Evolutionary conservation across 139 green algal species (phyloP).

Genomic region (Chlorella vulgaris): DNA sequence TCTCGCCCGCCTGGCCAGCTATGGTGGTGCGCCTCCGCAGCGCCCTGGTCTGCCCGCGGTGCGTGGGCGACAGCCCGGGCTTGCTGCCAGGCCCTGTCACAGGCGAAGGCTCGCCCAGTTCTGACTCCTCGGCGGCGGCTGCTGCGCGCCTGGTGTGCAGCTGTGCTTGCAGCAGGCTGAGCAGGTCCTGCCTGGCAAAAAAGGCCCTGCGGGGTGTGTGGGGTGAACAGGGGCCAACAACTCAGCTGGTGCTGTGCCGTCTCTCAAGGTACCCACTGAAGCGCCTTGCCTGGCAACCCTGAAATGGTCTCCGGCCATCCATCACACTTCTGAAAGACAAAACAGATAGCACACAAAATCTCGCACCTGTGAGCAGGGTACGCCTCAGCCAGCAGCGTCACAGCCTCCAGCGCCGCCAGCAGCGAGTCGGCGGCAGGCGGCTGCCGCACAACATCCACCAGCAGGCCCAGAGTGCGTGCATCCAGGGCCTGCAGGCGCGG

Average conservation of each 20-base stretch:
- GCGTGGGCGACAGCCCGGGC: background rate
- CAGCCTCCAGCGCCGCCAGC: constrained; percentile 17
- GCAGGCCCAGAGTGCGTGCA: background rate
- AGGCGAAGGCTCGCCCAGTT: background rate
- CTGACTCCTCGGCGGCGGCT: background rate
- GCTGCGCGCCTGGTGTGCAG: background rate
- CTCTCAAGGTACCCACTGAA: too few species aligned
- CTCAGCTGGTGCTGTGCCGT: too few species aligned
- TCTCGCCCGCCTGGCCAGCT: background rate
- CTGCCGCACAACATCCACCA: constrained; percentile 24
- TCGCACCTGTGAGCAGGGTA: constrained; percentile 9
- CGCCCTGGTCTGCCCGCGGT: background rate
- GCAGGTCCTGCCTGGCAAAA: constrained; percentile 18
- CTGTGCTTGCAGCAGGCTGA: constrained; percentile 6
- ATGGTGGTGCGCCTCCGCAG: constrained; percentile 7
- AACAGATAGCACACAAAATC: background rate
- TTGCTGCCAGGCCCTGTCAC: background rate
- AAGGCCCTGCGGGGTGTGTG: background rate
- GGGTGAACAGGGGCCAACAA: too few species aligned
- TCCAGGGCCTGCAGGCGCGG: constrained; percentile 30
- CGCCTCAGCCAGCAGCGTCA: constrained; percentile 3
- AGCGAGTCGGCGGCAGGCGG: background rate
- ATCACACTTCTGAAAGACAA: too few species aligned
- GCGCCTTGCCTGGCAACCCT: too few species aligned
- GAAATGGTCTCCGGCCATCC: too few species aligned